Conservation (phyloP, 306 rosid species). For the Gynostemma pentaphyllum region DNA sequence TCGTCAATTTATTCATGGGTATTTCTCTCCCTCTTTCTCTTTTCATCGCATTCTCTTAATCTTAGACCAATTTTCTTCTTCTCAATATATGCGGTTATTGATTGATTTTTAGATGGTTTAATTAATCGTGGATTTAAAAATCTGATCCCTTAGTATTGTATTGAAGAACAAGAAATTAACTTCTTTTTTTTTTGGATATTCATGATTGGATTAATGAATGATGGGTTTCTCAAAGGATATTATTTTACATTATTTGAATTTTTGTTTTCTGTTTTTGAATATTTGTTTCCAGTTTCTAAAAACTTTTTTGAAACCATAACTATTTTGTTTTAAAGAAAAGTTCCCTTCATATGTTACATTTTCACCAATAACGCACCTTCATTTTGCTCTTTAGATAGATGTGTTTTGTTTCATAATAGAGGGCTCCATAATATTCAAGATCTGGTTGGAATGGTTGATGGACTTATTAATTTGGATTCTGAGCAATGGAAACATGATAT, state of each 20-base stretch:
- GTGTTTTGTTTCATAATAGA: neutral
- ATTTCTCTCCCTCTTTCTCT: neutral
- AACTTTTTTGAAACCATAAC: too few relatives aligned
- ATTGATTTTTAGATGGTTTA: neutral
- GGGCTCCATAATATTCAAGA: neutral
- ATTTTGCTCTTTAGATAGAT: neutral
- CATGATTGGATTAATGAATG: neutral
- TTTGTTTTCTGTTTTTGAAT: neutral
- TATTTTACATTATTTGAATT: neutral
- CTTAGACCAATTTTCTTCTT: neutral
- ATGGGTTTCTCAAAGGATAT: neutral
- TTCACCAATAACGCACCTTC: neutral
- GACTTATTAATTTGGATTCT: neutral
- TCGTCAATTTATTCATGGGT: conserved; percentile 71
- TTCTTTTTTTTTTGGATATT: neutral
- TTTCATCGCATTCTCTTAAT: neutral
- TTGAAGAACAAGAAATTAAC: neutral
- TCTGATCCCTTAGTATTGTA: neutral
- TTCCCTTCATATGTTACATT: neutral
- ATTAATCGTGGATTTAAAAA: neutral
- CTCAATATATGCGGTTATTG: neutral
- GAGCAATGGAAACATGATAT: neutral
- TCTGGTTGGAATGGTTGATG: neutral
- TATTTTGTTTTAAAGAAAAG: neutral
- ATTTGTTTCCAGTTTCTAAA: neutral